Percentiles rank a stretch among this genome's conserved stretches.
These are phyloP conservation scores for Acanthamoeba castellanii DNA, from an alignment of 208 protist species.

Conservation along the genomic window DNA sequence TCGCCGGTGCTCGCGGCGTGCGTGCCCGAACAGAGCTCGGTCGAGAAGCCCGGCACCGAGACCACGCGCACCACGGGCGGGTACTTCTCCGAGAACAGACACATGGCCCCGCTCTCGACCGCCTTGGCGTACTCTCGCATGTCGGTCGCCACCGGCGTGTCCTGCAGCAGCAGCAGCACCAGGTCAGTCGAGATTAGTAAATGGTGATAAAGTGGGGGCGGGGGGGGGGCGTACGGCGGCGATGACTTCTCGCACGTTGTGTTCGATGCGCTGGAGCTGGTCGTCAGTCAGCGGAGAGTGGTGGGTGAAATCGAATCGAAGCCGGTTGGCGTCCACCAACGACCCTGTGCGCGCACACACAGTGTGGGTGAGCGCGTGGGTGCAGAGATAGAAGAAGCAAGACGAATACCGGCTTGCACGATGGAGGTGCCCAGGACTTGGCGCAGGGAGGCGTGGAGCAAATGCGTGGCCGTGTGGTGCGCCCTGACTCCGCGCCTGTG, in stretches of 20 bases:
- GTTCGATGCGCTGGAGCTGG: conserved; percentile 26
- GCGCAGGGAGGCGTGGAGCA: conserved; percentile 32
- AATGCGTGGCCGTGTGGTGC: conserved; percentile 48
- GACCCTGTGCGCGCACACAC: conserved; percentile 18
- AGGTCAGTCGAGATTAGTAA: too few species aligned
- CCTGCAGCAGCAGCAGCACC: not conserved
- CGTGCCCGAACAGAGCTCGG: conserved; percentile 77
- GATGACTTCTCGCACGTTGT: not conserved
- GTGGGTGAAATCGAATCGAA: conserved; percentile 76
- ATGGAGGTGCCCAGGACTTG: conserved; percentile 17
- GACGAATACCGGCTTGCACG: conserved; percentile 27
- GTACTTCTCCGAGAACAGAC: conserved; percentile 85
- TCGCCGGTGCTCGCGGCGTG: conserved; percentile 77
- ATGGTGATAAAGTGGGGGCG: too few species aligned
- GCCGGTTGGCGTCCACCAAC: conserved; percentile 54
- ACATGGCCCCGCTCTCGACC: conserved; percentile 70
- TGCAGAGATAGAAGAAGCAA: not conserved
- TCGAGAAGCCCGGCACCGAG: conserved; percentile 66
- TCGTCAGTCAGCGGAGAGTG: conserved; percentile 38
- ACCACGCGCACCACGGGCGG: conserved; percentile 82
- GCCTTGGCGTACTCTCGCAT: conserved; percentile 71
- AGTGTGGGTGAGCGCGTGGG: too few species aligned
- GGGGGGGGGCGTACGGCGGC: not conserved
- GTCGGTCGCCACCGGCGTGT: conserved; percentile 13
- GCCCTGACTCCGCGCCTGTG: conserved; percentile 15